Evolutionary conservation across 495 filamentous ascomycete species (phyloP), one percentile per base, ranked within the genome.

Genomic region (Pyrenula massariospora): DNA sequence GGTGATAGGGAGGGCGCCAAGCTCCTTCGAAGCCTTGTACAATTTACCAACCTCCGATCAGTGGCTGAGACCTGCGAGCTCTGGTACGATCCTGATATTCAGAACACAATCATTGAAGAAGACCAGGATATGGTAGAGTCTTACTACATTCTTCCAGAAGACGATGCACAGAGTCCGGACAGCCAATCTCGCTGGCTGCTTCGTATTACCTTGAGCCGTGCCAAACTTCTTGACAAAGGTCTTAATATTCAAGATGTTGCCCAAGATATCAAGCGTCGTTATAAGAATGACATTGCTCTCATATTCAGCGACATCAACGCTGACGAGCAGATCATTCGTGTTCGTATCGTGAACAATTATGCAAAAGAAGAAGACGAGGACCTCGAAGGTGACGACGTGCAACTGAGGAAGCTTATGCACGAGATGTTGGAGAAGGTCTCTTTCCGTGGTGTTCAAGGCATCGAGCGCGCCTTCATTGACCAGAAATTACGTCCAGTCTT

Each of bases 241-340:
- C 76, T 99, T 56, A 85, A 83, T 1, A 89, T 97, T 49, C 86
- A 95, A 59, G 91, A 96, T 62, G 93, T 99, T 60, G 93, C 89
- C n/a, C 67, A 77, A 25, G 84, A 82, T 66, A 88, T 98, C 70
- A 94, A 94, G 70, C 81, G 89, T 55, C 84, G 86, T 24, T 97
- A 94, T 64, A 80, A 81, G n/a, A 82, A 80, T 51, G 90, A 96
- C 69, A 75, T 96, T 57, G 90, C 90, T 11, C 84, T 98, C 48
- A 89, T 99, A 50, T 96, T 95, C 77, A 94, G 89, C 68, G 93
- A 99, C 64, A 91, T 96, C 73, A 99, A 99, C 67, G 92, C 91
- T 24, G 92, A 96, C 57, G 83, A 95, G 65, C 91, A 94, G 66
- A 85, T 96, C 53, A 88, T 99, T 59, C 92, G 93, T 67, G 85